Evolutionary conservation across 345 rosid genomes (phyloP).

Genomic region (Salix purpurea): DNA sequence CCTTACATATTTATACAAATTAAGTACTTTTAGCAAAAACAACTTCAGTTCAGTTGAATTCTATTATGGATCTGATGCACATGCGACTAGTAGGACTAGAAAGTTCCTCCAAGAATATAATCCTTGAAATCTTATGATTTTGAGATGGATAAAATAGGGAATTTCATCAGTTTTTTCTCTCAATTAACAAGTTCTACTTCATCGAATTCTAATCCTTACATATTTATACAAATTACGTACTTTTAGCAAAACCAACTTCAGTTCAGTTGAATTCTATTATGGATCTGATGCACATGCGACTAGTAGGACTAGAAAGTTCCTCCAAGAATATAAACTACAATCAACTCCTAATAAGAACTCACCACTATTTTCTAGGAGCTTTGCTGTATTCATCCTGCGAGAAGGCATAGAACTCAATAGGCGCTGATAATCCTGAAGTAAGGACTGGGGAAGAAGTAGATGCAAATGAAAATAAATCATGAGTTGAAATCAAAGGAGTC

Average conservation of each 20-base stretch:
- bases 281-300: neutral
- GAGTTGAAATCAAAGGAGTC: conserved; percentile 15
- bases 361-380: conserved; percentile 95
- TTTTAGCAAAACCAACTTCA: neutral
- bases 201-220: neutral
- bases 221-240: neutral
- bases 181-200: neutral
- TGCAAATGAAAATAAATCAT: conserved; percentile 36
- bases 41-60: neutral
- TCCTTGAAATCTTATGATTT: neutral
- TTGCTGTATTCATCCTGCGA: conserved; percentile 94
- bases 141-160: too few relatives aligned
- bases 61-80: neutral
- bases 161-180: too few relatives aligned
- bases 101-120: neutral
- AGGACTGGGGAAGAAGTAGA: conserved; percentile 69
- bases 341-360: conserved; percentile 19
- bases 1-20: neutral
- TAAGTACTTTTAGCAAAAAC: neutral
- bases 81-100: neutral
- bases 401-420: conserved; percentile 94
- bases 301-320: neutral
- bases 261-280: neutral
- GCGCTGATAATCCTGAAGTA: conserved; percentile 99
- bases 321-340: neutral